phyloP scores from a whole-genome alignment of 176 grass and related monocot species.

The Aechmea fasciata region DNA sequence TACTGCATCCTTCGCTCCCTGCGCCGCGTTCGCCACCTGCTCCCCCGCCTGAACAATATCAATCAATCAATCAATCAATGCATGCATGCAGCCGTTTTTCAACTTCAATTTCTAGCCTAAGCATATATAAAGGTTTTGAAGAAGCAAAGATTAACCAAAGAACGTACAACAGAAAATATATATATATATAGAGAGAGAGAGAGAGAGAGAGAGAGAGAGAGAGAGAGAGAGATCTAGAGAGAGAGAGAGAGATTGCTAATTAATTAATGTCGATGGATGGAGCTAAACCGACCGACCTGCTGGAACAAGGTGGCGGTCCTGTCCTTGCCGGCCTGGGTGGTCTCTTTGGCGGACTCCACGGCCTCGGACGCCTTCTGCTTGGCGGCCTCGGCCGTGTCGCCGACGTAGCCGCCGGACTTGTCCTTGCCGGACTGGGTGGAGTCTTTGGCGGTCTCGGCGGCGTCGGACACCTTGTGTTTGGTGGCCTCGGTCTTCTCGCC shows the following conservation, averaged over 20 bases:
- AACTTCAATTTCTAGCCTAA: no score
- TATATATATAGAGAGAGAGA: neutral
- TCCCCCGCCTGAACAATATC: constrained; percentile 31
- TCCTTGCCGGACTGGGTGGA: constrained; percentile 34
- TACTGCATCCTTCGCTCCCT: constrained; percentile 27
- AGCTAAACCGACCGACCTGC: constrained; percentile 43
- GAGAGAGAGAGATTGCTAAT: no score
- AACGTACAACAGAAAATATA: no score
- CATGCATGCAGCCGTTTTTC: no score
- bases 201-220: no score
- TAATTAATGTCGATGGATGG: neutral
- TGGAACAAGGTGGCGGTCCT: constrained; percentile 30
- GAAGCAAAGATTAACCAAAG: no score
- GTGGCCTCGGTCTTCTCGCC: constrained; percentile 22
- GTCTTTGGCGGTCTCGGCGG: constrained; percentile 37
- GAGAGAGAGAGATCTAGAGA: no score
- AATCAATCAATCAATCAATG: neutral
- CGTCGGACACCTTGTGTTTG: constrained; percentile 39
- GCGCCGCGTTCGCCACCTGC: constrained; percentile 40
- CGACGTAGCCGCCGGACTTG: constrained; percentile 20
- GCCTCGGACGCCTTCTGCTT: constrained; percentile 5
- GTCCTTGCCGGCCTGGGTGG: constrained; percentile 7
- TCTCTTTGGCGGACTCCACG: neutral
- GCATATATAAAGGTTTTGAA: no score
- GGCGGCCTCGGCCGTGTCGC: neutral